phyloP scores from a whole-genome alignment of 2,329 filamentous ascomycete genomes.

The Penicillium aurantiogriseum region DNA sequence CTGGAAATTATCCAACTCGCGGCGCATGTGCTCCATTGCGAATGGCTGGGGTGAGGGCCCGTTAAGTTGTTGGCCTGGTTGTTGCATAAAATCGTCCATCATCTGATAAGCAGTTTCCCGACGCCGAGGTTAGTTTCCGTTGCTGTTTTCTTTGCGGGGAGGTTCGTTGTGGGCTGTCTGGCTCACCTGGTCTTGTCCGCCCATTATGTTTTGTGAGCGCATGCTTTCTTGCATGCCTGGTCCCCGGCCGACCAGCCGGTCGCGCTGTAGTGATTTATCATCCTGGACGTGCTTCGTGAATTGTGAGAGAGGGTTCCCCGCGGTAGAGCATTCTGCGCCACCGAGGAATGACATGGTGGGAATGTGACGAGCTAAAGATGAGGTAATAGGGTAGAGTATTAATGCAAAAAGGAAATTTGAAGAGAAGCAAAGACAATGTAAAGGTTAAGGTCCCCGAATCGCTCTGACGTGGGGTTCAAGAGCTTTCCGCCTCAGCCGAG shows the following conservation, averaged over 20 bases:
- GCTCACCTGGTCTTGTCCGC: slow-evolving; percentile 69
- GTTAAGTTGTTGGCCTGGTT: slow-evolving; percentile 60
- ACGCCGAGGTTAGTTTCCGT: slow-evolving; percentile 15
- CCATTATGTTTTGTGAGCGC: slow-evolving; percentile 67
- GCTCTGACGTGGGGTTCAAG: slow-evolving; percentile 24
- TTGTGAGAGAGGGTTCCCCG: slow-evolving; percentile 92
- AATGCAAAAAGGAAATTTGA: neutral
- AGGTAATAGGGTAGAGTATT: neutral
- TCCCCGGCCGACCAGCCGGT: slow-evolving; percentile 75
- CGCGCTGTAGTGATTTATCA: slow-evolving; percentile 91
- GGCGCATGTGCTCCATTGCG: slow-evolving; percentile 65
- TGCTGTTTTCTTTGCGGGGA: neutral
- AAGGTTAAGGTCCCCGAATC: slow-evolving; percentile 12
- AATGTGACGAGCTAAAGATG: neutral
- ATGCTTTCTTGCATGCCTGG: slow-evolving; percentile 74
- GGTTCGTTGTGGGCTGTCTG: neutral
- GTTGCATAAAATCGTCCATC: slow-evolving; percentile 91
- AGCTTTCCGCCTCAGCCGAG: slow-evolving; percentile 28
- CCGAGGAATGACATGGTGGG: slow-evolving; percentile 86
- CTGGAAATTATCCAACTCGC: slow-evolving; percentile 58
- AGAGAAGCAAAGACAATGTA: slow-evolving; percentile 2
- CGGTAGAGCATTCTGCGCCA: slow-evolving; percentile 94
- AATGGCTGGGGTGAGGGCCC: slow-evolving; percentile 57
- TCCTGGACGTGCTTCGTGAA: slow-evolving; percentile 96
- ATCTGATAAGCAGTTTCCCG: slow-evolving; percentile 57